Percentiles rank a stretch among this genome's conserved stretches.
These are phyloP conservation scores for Amaranthus hypochondriacus DNA, from an alignment of 148 eudicot species.

Conservation along the genomic window DNA sequence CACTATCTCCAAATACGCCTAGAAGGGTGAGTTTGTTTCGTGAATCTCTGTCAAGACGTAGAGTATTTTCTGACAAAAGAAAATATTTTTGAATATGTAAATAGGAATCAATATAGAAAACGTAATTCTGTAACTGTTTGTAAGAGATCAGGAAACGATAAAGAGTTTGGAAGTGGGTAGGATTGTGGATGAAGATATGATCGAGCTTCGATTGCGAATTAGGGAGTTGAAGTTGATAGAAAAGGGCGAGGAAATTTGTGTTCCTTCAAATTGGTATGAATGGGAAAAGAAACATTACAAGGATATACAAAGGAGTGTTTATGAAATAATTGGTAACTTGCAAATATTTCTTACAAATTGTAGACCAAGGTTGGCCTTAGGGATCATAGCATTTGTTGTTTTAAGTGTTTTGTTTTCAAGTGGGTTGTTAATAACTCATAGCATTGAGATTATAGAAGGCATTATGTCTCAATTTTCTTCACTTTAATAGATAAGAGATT, in stretches of 20 bases:
- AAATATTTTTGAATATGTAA: too few relatives aligned
- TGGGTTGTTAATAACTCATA: background rate
- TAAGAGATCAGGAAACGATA: background rate
- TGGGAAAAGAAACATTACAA: constrained; percentile 16
- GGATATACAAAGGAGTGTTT: constrained; percentile 3
- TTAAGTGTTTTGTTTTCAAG: constrained; percentile 12
- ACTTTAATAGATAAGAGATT: too few relatives aligned
- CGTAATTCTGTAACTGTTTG: too few relatives aligned
- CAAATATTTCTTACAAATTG: constrained; percentile 1
- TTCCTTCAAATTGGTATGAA: constrained; percentile 16
- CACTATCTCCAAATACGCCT: too few relatives aligned
- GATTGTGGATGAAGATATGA: constrained; percentile 20
- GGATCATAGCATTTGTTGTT: constrained; percentile 5
- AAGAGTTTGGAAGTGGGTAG: constrained; percentile 9
- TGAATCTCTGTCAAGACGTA: too few relatives aligned
- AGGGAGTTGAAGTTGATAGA: constrained; percentile 9
- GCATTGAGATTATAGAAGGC: background rate
- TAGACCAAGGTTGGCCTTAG: constrained; percentile 18
- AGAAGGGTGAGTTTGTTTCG: too few relatives aligned
- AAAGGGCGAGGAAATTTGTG: background rate
- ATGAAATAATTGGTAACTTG: constrained; percentile 7
- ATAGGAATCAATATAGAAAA: too few relatives aligned
- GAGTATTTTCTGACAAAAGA: too few relatives aligned
- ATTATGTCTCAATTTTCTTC: background rate
- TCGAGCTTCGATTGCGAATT: constrained; percentile 18